Percentiles rank a stretch among this genome's conserved stretches.
Evolutionary conservation across 1,139 yeast species (phyloP).

Genomic region (Taphrina wiesneri): DNA sequence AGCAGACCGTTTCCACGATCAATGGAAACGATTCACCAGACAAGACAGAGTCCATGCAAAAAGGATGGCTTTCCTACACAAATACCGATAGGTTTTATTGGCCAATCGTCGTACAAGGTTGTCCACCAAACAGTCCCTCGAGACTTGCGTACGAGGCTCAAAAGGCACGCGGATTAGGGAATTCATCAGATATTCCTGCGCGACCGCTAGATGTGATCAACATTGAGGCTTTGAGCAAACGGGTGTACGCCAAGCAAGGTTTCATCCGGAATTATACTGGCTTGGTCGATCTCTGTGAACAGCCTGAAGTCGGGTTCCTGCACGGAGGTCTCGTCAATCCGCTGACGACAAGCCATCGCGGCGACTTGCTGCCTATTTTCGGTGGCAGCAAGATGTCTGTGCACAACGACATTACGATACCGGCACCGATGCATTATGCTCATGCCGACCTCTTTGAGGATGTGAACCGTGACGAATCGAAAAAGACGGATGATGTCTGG

Average conservation of each 20-base stretch:
- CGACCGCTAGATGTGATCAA: not conserved
- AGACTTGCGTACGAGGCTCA: not conserved
- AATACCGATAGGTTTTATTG: not conserved
- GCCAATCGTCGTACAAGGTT: not conserved
- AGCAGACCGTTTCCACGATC: not conserved
- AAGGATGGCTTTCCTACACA: not conserved
- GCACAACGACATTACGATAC: conserved; percentile 40
- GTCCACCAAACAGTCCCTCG: conserved; percentile 5
- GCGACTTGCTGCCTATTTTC: conserved; percentile 39
- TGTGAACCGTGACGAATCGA: conserved; percentile 26
- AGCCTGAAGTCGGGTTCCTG: conserved; percentile 35
- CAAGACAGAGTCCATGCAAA: not conserved
- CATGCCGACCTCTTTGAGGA: not conserved
- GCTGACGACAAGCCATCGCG: conserved; percentile 33
- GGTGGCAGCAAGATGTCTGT: conserved; percentile 40
- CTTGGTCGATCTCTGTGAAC: conserved; percentile 39
- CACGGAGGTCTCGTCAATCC: conserved; percentile 40
- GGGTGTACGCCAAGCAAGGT: not conserved
- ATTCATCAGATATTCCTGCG: not conserved
- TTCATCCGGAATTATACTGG: conserved; percentile 38
- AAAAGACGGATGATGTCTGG: conserved; percentile 37
- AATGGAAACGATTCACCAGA: not conserved
- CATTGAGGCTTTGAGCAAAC: not conserved
- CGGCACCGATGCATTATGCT: conserved; percentile 37
- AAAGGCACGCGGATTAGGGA: not conserved